Evolutionary conservation across 352 stramenopile species (phyloP).

Genomic region (Pythium volutum): DNA sequence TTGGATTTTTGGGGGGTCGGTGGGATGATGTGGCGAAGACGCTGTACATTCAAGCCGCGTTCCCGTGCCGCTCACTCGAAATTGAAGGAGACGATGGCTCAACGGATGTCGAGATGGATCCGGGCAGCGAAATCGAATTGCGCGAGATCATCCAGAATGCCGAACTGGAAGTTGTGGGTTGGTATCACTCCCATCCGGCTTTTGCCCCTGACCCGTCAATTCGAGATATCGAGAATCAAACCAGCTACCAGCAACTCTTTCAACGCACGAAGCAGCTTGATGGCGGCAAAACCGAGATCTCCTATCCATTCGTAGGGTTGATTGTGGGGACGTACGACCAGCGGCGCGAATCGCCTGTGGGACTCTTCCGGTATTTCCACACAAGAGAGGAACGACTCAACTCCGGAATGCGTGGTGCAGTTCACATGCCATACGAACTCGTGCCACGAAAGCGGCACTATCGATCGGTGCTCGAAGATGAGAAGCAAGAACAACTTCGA

Average conservation of each 20-base stretch:
- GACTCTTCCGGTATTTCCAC: constrained; percentile 86
- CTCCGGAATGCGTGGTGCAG: constrained; percentile 39
- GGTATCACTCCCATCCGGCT: constrained; percentile 94
- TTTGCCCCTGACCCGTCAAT: constrained; percentile 92
- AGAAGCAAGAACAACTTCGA: constrained; percentile 32
- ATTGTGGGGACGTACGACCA: constrained; percentile 94
- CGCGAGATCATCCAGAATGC: constrained; percentile 89
- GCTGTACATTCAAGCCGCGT: constrained; percentile 92
- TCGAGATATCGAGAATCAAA: constrained; percentile 94
- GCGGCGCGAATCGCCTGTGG: constrained; percentile 61
- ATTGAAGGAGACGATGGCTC: constrained; percentile 88
- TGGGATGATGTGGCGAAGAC: constrained; percentile 81
- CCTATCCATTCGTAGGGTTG: constrained; percentile 91
- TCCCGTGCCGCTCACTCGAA: constrained; percentile 88
- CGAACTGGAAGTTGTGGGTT: constrained; percentile 90
- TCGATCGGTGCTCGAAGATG: constrained; percentile 41
- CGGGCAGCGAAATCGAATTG: constrained; percentile 88
- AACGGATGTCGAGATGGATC: constrained; percentile 96
- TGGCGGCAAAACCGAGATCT: constrained; percentile 24
- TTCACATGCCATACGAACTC: constrained; percentile 72
- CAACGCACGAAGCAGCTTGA: constrained; percentile 33
- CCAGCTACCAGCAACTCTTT: constrained; percentile 91
- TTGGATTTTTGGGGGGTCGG: constrained; percentile 91
- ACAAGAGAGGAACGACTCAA: constrained; percentile 69
- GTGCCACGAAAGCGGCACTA: constrained; percentile 52